phyloP scores from a whole-genome alignment of 768 basidiomycete species.

The Leccinum rimulosum region DNA sequence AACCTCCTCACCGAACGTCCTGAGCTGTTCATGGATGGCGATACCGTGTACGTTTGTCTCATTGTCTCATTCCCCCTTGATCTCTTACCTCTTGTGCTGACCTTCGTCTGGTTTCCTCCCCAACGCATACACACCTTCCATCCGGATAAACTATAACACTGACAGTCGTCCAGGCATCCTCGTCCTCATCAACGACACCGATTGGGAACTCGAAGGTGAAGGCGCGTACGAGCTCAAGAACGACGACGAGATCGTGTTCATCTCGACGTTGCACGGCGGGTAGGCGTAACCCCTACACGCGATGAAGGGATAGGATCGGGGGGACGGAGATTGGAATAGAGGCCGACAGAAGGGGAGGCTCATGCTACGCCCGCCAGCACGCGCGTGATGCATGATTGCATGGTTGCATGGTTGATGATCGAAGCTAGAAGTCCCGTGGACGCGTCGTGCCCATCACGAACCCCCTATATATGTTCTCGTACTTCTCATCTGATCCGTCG shows the following conservation, averaged over 20 bases:
- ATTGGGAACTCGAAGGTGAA: constrained; percentile 98
- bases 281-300: neutral
- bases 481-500: neutral
- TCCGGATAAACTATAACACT: too few species aligned
- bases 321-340: neutral
- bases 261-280: constrained; percentile 87
- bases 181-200: constrained; percentile 94
- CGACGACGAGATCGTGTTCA: constrained; percentile 92
- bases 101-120: neutral
- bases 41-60: constrained; percentile 65
- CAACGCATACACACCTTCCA: neutral
- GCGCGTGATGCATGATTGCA: neutral
- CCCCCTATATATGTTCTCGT: neutral
- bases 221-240: constrained; percentile 76
- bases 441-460: neutral
- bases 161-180: constrained; percentile 91
- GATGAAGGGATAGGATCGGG: neutral
- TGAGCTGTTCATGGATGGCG: constrained; percentile 87
- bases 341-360: neutral
- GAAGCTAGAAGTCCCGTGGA: neutral
- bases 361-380: neutral
- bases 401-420: neutral
- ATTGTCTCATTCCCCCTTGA: neutral
- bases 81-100: neutral
- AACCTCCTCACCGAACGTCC: constrained; percentile 79